phyloP scores from a whole-genome alignment of 2,329 filamentous ascomycete species.

The Thielaviopsis euricoi region DNA sequence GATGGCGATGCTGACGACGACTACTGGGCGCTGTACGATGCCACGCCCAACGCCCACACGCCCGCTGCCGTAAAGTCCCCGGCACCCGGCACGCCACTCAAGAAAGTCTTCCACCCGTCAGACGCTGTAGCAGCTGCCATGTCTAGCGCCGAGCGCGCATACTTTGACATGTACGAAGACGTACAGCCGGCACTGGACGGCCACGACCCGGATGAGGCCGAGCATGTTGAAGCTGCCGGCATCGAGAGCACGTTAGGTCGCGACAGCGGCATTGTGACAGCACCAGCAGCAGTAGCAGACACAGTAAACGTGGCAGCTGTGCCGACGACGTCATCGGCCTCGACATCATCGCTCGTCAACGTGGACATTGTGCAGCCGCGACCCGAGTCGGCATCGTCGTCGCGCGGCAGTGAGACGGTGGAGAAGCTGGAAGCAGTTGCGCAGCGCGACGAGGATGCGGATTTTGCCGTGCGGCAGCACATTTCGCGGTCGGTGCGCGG shows the following conservation, averaged over 20 bases:
- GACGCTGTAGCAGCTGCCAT: background rate
- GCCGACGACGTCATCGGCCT: slow-evolving; percentile 16
- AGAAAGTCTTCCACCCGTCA: background rate
- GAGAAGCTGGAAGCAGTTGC: slow-evolving; percentile 44
- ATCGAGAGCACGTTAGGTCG: slow-evolving; percentile 17
- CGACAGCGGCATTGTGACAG: slow-evolving; percentile 17
- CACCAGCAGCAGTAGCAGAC: no score
- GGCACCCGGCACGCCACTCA: slow-evolving; percentile 14
- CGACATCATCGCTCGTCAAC: slow-evolving; percentile 13
- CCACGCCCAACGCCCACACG: slow-evolving; percentile 49
- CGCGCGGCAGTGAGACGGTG: slow-evolving; percentile 38
- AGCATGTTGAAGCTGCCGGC: slow-evolving; percentile 20
- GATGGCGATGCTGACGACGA: slow-evolving; percentile 34
- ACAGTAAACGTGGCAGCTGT: no score
- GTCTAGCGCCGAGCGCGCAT: slow-evolving; percentile 45
- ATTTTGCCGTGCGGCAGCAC: slow-evolving; percentile 64
- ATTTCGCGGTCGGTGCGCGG: slow-evolving; percentile 64
- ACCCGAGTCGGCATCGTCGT: slow-evolving; percentile 40
- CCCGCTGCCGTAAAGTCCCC: slow-evolving; percentile 23
- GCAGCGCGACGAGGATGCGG: slow-evolving; percentile 41
- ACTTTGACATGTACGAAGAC: slow-evolving; percentile 60
- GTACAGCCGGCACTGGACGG: slow-evolving; percentile 70
- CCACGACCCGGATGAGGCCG: slow-evolving; percentile 57
- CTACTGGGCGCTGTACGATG: slow-evolving; percentile 25
- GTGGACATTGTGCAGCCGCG: slow-evolving; percentile 34